Percentiles rank a stretch among this genome's conserved stretches.
Conservation (phyloP, 75 land plant species). For the Pinus tabuliformis region DNA sequence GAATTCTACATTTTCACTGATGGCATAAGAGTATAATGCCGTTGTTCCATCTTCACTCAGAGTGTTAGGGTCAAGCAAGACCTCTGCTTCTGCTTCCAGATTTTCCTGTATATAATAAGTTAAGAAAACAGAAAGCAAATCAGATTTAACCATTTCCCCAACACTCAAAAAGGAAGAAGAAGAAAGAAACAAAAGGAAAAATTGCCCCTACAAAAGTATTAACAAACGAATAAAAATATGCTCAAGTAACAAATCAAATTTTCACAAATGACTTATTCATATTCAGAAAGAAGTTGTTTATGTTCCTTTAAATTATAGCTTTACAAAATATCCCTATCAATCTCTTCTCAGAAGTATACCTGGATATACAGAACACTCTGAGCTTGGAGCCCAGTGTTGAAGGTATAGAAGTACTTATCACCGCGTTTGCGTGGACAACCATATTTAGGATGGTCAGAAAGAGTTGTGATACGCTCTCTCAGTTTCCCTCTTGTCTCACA, state of each 20-base stretch:
- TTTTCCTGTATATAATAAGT: constrained; percentile 44
- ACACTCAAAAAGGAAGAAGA: too few species aligned
- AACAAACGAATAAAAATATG: neutral
- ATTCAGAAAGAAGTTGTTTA: neutral
- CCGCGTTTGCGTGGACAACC: constrained; percentile 72
- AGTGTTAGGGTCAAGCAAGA: constrained; percentile 29
- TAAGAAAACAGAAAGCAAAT: too few species aligned
- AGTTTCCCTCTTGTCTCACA: constrained; percentile 73
- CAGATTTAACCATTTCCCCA: too few species aligned
- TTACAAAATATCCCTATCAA: neutral
- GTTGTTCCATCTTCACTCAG: constrained; percentile 96
- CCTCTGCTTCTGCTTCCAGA: constrained; percentile 63
- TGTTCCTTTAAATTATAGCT: neutral
- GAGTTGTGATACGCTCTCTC: constrained; percentile 46
- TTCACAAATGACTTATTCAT: neutral
- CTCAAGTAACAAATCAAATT: too few species aligned
- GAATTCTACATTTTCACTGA: constrained; percentile 86
- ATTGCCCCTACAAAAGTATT: neutral
- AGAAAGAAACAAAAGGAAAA: neutral
- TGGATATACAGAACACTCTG: constrained; percentile 87
- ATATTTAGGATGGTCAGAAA: constrained; percentile 77
- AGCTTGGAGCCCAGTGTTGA: constrained; percentile 88
- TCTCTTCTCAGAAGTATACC: constrained; percentile 32
- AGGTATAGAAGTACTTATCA: constrained; percentile 77
- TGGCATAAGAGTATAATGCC: constrained; percentile 32